A percentile compares a stretch with the other conserved stretches of the same genome.
Conservation (phyloP, 1,284 basidiomycete genomes). For the Naganishia liquefaciens region DNA sequence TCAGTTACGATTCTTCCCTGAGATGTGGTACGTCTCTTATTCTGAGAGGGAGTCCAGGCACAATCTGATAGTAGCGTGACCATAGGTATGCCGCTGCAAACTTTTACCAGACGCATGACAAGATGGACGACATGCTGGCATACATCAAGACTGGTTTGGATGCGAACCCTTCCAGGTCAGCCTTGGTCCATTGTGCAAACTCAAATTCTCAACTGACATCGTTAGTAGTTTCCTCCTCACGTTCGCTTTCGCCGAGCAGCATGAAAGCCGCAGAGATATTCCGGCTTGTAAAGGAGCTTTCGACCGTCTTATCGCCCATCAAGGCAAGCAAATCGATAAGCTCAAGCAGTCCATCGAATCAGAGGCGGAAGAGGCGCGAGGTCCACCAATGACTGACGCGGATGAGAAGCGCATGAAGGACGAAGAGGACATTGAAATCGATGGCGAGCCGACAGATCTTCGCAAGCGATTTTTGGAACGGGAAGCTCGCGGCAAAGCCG, state of each 20-base stretch:
- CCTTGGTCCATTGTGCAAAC: slow-evolving; percentile 10
- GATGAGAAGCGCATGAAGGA: slow-evolving; percentile 36
- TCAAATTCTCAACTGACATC: slow-evolving; percentile 4
- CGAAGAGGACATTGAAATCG: slow-evolving; percentile 44
- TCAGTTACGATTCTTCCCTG: slow-evolving; percentile 89
- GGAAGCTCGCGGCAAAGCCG: slow-evolving; percentile 61
- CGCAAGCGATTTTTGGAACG: slow-evolving; percentile 64
- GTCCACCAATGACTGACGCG: slow-evolving; percentile 46
- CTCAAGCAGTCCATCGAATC: slow-evolving; percentile 62
- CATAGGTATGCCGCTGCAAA: slow-evolving; percentile 84
- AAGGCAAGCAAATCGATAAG: slow-evolving; percentile 71
- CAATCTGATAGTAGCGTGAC: not conserved
- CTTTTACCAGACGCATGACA: slow-evolving; percentile 73
- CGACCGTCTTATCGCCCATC: slow-evolving; percentile 68
- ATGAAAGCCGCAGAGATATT: slow-evolving; percentile 68
- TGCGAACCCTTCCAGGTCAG: slow-evolving; percentile 78
- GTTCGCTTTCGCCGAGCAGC: slow-evolving; percentile 82
- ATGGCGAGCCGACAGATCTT: slow-evolving; percentile 42
- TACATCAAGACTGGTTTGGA: slow-evolving; percentile 82
- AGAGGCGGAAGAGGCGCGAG: slow-evolving; percentile 55
- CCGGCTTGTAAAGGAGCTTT: slow-evolving; percentile 68
- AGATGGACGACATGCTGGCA: slow-evolving; percentile 76
- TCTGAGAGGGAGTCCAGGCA: not conserved
- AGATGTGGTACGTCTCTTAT: slow-evolving; percentile 71
- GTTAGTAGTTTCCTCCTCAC: slow-evolving; percentile 76